These are phyloP conservation scores for Phlebopus sp. DNA, from an alignment of 1,284 basidiomycete species.

Conservation along the genomic window DNA sequence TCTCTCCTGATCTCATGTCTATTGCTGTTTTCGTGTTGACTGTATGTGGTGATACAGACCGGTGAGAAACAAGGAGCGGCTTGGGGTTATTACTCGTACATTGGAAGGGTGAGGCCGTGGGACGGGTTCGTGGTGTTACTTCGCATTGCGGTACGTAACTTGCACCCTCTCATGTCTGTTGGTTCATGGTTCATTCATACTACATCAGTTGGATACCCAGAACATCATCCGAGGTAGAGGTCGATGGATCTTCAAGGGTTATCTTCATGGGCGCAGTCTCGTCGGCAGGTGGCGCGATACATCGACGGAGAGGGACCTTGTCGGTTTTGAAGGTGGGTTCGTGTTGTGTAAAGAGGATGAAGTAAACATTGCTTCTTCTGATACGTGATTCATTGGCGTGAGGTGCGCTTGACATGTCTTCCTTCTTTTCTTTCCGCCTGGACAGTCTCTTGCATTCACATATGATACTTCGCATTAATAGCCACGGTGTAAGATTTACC, in stretches of 20 bases:
- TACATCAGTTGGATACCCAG: conserved; percentile 32
- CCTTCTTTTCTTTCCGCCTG: conserved; percentile 8
- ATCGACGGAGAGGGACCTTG: conserved; percentile 32
- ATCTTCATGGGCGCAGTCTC: conserved; percentile 45
- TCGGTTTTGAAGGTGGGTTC: conserved; percentile 47
- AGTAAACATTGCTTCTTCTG: conserved; percentile 16
- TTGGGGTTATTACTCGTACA: conserved; percentile 45
- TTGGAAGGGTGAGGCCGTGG: conserved; percentile 48
- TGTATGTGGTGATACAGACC: conserved; percentile 30
- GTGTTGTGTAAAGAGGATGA: conserved; percentile 36
- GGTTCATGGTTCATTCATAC: conserved; percentile 5
- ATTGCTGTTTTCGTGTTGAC: conserved; percentile 4
- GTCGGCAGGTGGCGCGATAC: conserved; percentile 53
- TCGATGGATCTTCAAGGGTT: conserved; percentile 50
- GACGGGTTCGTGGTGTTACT: conserved; percentile 47
- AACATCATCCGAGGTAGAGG: conserved; percentile 37
- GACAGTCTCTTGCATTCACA: conserved; percentile 4
- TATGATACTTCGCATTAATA: conserved; percentile 16
- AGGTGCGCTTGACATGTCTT: conserved; percentile 7
- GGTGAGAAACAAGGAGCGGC: conserved; percentile 40
- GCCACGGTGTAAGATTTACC: neutral
- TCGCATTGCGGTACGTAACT: conserved; percentile 40
- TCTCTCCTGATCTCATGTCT: conserved; percentile 1
- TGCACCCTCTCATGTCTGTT: neutral
- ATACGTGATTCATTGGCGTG: conserved; percentile 14